Conservation (phyloP, 2,329 filamentous ascomycete species). For the Aspergillus viridinutans region DNA sequence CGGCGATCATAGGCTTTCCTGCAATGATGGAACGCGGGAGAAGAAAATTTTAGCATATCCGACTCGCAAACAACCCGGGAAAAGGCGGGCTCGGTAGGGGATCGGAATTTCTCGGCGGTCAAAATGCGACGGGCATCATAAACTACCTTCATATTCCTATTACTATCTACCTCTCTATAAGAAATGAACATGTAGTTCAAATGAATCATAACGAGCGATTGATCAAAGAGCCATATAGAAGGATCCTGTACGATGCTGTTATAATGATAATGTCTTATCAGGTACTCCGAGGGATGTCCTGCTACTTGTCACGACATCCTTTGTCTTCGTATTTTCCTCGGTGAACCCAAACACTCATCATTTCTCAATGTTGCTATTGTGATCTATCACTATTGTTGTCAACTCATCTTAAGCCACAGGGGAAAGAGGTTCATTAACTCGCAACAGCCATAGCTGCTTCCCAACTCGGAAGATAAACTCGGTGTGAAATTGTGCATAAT, state of each 20-base stretch:
- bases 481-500: neutral
- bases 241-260: neutral
- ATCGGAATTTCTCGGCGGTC: slow-evolving; percentile 22
- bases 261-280: neutral
- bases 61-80: slow-evolving; percentile 2
- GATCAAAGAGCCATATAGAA: too few species aligned
- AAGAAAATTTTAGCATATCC: slow-evolving; percentile 13
- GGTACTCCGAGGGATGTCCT: neutral
- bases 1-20: slow-evolving; percentile 9
- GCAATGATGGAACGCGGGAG: slow-evolving; percentile 7
- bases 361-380: neutral
- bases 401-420: neutral
- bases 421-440: neutral
- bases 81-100: slow-evolving; percentile 11
- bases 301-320: neutral
- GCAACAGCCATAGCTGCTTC: neutral
- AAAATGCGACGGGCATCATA: neutral
- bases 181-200: neutral
- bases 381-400: neutral
- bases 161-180: neutral
- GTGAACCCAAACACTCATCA: neutral
- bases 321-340: neutral
- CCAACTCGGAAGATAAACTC: neutral
- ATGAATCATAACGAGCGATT: neutral
- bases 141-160: neutral